Evolutionary conservation across 352 stramenopile species (phyloP).

Genomic region (Phytopythium oedochilum): DNA sequence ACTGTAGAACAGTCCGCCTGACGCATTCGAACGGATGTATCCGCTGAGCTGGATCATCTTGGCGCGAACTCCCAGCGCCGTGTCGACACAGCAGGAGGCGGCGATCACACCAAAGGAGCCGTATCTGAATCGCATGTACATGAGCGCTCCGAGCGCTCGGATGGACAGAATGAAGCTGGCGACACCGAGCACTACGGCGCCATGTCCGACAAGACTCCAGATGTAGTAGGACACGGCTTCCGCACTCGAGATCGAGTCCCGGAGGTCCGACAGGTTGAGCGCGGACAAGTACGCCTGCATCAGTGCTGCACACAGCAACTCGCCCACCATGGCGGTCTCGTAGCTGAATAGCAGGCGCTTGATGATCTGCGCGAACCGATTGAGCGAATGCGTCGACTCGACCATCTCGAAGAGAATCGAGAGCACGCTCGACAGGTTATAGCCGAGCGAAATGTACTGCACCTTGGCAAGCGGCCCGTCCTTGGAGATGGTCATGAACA

Average conservation of each 20-base stretch:
- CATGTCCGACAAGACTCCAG: slow-evolving; percentile 13
- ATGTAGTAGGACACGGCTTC: slow-evolving; percentile 13
- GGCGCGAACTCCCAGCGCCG: slow-evolving; percentile 8
- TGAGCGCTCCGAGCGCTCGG: background rate
- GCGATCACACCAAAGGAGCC: background rate
- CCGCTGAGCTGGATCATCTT: slow-evolving; percentile 19
- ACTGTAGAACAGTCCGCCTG: slow-evolving; percentile 13
- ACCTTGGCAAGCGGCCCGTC: slow-evolving; percentile 15
- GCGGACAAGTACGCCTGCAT: slow-evolving; percentile 15
- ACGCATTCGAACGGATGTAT: slow-evolving; percentile 8
- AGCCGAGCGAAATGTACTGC: slow-evolving; percentile 25
- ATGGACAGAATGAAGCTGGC: slow-evolving; percentile 2
- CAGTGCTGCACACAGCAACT: slow-evolving; percentile 14
- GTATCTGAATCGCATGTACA: background rate
- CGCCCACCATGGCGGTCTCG: slow-evolving; percentile 18
- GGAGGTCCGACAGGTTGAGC: slow-evolving; percentile 11
- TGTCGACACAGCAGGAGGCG: slow-evolving; percentile 13
- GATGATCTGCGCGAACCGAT: background rate
- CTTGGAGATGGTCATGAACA: slow-evolving; percentile 19
- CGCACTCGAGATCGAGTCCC: slow-evolving; percentile 4
- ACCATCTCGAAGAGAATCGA: slow-evolving; percentile 27
- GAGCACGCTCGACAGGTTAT: slow-evolving; percentile 17
- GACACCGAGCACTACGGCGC: slow-evolving; percentile 12
- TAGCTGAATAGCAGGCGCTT: slow-evolving; percentile 18
- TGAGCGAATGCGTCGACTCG: slow-evolving; percentile 19